Evolutionary conservation across 768 basidiomycete genomes (phyloP).

Genomic region (Fomitopsis pulvina): DNA sequence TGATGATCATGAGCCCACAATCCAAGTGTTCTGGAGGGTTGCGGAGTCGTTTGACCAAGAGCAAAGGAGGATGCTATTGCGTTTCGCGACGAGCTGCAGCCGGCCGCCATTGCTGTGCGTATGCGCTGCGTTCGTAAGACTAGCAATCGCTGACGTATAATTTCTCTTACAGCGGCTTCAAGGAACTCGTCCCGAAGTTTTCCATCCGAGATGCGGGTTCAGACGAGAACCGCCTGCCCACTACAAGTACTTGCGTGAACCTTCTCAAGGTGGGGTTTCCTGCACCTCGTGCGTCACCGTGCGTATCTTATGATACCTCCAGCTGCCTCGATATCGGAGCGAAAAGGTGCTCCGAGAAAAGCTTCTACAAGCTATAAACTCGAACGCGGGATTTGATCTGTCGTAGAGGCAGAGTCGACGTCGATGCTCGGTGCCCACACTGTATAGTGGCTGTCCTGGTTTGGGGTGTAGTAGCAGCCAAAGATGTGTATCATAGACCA

Average conservation of each 20-base stretch:
- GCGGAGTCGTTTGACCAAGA: constrained; percentile 75
- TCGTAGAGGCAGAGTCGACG: constrained; percentile 41
- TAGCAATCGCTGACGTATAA: neutral
- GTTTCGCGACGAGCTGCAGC: constrained; percentile 92
- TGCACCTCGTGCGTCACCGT: neutral
- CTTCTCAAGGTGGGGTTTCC: constrained; percentile 63
- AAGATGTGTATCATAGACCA: too few species aligned
- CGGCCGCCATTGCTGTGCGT: constrained; percentile 80
- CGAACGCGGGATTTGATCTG: constrained; percentile 89
- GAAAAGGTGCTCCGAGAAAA: constrained; percentile 65
- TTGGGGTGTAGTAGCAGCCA: neutral
- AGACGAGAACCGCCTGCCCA: constrained; percentile 67
- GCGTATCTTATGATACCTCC: constrained; percentile 2
- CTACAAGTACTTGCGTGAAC: constrained; percentile 87
- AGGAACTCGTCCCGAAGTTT: constrained; percentile 83
- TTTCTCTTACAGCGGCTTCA: constrained; percentile 55
- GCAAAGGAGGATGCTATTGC: constrained; percentile 68
- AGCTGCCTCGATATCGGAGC: constrained; percentile 68
- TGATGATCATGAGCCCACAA: constrained; percentile 62
- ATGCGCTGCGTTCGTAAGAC: neutral
- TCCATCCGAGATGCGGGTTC: constrained; percentile 76
- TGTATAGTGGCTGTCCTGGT: neutral
- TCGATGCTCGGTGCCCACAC: neutral
- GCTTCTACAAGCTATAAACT: constrained; percentile 78
- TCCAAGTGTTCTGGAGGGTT: constrained; percentile 85